phyloP scores from a whole-genome alignment of 345 rosid species.

The Cardiospermum halicacabum region DNA sequence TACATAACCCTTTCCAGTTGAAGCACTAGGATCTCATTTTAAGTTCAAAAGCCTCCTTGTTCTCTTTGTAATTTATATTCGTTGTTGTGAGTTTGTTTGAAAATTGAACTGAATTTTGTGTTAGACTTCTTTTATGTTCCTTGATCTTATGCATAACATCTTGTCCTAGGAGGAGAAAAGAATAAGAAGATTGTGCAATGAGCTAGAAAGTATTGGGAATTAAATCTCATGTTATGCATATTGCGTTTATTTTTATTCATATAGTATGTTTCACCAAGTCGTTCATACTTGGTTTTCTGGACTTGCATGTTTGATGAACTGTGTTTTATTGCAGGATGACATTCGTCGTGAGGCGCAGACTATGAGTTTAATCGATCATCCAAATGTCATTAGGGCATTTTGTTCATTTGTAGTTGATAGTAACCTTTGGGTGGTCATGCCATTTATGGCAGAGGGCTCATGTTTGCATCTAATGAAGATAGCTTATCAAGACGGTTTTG shows the following conservation, averaged over 20 bases:
- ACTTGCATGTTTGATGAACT: conserved; percentile 5
- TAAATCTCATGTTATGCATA: background rate
- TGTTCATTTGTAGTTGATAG: conserved; percentile 90
- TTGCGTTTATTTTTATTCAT: background rate
- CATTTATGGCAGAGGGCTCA: conserved; percentile 98
- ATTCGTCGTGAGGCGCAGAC: conserved; percentile 93
- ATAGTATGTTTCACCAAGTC: background rate
- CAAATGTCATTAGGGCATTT: conserved; percentile 75
- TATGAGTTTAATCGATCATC: conserved; percentile 97
- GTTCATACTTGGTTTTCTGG: background rate
- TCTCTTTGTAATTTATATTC: background rate
- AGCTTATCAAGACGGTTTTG: conserved; percentile 87
- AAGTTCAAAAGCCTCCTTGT: background rate
- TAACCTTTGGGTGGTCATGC: conserved; percentile 97
- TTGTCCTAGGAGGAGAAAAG: background rate
- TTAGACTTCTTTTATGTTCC: background rate
- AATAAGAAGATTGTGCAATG: background rate
- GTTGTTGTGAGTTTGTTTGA: background rate
- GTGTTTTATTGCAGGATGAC: conserved; percentile 61
- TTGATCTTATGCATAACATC: background rate
- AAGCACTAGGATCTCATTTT: background rate
- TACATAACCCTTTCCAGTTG: background rate
- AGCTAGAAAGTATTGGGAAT: background rate
- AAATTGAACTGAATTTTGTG: background rate
- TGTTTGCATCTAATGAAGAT: conserved; percentile 97